Percentiles rank a stretch among this genome's conserved stretches.
Evolutionary conservation across 2,329 filamentous ascomycete genomes (phyloP).

Genomic region (Microcyclospora pomicola): DNA sequence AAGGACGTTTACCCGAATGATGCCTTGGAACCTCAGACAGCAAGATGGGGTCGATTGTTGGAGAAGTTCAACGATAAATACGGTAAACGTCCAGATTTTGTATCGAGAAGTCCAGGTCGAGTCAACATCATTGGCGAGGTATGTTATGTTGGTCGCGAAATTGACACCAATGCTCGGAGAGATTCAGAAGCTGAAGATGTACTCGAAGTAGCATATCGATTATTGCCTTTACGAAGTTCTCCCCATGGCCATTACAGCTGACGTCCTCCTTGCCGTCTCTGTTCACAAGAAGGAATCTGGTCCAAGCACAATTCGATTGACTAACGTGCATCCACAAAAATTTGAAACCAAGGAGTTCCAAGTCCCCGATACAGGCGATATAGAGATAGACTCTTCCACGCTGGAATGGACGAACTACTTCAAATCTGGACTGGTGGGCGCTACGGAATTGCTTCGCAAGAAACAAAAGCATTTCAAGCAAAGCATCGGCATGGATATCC

Average conservation of each 20-base stretch:
- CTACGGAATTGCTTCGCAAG: slow-evolving; percentile 60
- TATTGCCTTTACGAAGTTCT: slow-evolving; percentile 94
- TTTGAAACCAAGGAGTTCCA: slow-evolving; percentile 66
- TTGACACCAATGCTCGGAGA: neutral
- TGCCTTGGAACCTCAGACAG: slow-evolving; percentile 50
- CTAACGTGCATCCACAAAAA: slow-evolving; percentile 62
- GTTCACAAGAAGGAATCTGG: slow-evolving; percentile 39
- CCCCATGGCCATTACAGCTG: slow-evolving; percentile 87
- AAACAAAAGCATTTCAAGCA: slow-evolving; percentile 47
- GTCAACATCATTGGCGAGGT: slow-evolving; percentile 95
- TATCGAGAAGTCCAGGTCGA: slow-evolving; percentile 79
- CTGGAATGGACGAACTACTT: slow-evolving; percentile 99
- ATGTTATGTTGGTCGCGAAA: slow-evolving; percentile 1
- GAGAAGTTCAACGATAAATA: slow-evolving; percentile 57
- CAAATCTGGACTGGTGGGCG: slow-evolving; percentile 76
- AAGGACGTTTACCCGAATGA: slow-evolving; percentile 72
- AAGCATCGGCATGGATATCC: slow-evolving; percentile 67
- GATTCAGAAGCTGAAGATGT: slow-evolving; percentile 1
- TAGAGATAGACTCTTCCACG: slow-evolving; percentile 61
- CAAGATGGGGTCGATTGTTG: slow-evolving; percentile 64
- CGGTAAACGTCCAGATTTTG: slow-evolving; percentile 58
- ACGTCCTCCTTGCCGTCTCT: slow-evolving; percentile 73
- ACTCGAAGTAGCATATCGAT: slow-evolving; percentile 59
- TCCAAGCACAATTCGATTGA: slow-evolving; percentile 55
- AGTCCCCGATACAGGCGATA: slow-evolving; percentile 44